phyloP scores from a whole-genome alignment of 495 filamentous ascomycete species.

The Aspergillus nanangensis region DNA sequence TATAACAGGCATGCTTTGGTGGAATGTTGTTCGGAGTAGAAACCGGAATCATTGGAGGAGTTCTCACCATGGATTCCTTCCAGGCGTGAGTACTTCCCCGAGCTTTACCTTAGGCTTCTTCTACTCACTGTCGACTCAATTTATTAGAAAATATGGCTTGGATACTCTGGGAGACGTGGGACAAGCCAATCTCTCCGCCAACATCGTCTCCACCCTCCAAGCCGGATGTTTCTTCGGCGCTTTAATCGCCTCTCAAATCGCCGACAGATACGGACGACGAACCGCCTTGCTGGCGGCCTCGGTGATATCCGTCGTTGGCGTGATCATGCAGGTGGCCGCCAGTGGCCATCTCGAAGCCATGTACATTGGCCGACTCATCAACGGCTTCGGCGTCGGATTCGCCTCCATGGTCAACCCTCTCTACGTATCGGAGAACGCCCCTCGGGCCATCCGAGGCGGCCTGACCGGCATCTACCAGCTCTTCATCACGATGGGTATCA shows the following conservation, averaged over 20 bases:
- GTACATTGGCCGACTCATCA: slow-evolving; percentile 65
- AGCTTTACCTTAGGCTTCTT: slow-evolving; percentile 6
- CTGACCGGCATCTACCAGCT: slow-evolving; percentile 69
- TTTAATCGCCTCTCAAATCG: slow-evolving; percentile 49
- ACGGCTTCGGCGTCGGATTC: slow-evolving; percentile 61
- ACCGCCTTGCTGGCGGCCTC: slow-evolving; percentile 48
- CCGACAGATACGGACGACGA: slow-evolving; percentile 54
- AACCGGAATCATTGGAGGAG: slow-evolving; percentile 66
- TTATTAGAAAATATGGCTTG: slow-evolving; percentile 49
- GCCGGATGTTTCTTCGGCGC: slow-evolving; percentile 67
- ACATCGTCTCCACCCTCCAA: slow-evolving; percentile 61
- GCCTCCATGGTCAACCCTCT: slow-evolving; percentile 62
- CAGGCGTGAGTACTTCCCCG: slow-evolving; percentile 34
- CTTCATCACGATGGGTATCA: slow-evolving; percentile 58
- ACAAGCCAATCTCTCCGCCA: slow-evolving; percentile 33
- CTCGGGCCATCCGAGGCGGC: slow-evolving; percentile 65
- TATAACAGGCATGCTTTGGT: slow-evolving; percentile 63
- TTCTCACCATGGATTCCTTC: slow-evolving; percentile 60
- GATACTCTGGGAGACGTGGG: slow-evolving; percentile 50
- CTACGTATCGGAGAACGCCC: slow-evolving; percentile 61
- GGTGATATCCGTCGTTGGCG: slow-evolving; percentile 44
- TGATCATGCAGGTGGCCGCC: slow-evolving; percentile 59
- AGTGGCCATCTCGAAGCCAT: slow-evolving; percentile 48
- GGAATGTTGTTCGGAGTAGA: slow-evolving; percentile 72
- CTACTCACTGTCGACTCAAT: background rate